phyloP scores from a whole-genome alignment of 306 rosid genomes.

The Prunus armeniaca region DNA sequence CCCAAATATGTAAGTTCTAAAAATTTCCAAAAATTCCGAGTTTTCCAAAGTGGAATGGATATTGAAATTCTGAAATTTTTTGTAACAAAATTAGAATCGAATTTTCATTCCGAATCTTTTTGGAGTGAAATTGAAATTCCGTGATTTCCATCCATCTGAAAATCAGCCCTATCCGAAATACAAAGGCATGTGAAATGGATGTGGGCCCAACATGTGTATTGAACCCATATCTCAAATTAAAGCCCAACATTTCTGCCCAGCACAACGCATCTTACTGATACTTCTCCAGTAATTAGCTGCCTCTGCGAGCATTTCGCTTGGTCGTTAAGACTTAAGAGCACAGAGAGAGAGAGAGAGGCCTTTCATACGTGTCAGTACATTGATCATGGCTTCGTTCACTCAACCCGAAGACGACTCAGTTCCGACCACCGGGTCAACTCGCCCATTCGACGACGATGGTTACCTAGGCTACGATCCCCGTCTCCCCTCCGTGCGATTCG shows the following conservation, averaged over 20 bases:
- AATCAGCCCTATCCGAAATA: too few species aligned
- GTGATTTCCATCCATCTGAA: too few species aligned
- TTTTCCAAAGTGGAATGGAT: too few species aligned
- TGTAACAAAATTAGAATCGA: too few species aligned
- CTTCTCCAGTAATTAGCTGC: not conserved
- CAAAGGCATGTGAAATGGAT: not conserved
- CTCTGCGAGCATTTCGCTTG: not conserved
- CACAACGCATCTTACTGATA: not conserved
- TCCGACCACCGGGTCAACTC: conserved; percentile 28
- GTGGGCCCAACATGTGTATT: not conserved
- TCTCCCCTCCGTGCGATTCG: conserved; percentile 25
- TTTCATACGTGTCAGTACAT: conserved; percentile 6
- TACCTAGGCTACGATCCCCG: conserved; percentile 25
- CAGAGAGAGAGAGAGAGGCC: not conserved
- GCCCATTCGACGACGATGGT: conserved; percentile 29
- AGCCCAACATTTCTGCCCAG: not conserved
- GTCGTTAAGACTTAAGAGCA: not conserved
- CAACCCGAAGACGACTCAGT: conserved; percentile 21
- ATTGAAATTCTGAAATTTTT: too few species aligned
- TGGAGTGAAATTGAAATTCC: too few species aligned
- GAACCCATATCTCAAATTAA: too few species aligned
- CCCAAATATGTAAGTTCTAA: too few species aligned
- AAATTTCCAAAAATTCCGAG: too few species aligned
- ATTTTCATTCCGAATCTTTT: too few species aligned
- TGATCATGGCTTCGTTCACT: conserved; percentile 29